Conservation (phyloP, 2,329 filamentous ascomycete species). For the Cordyceps javanica region DNA sequence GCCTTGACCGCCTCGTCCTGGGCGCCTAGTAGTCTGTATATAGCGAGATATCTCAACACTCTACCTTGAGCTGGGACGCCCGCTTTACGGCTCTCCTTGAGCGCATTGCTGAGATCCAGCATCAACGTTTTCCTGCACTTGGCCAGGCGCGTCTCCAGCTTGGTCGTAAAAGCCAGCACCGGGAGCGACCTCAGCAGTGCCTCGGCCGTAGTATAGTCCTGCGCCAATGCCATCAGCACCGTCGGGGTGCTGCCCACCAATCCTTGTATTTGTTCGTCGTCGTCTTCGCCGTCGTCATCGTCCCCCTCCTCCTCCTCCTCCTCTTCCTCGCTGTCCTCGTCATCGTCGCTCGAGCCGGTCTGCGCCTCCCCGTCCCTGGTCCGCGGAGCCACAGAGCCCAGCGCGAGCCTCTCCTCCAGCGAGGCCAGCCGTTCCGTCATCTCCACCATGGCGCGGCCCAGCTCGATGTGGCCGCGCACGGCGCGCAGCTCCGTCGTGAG, state of each 20-base stretch:
- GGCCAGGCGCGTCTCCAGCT: constrained; percentile 44
- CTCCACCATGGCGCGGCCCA: constrained; percentile 58
- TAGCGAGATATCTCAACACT: constrained; percentile 44
- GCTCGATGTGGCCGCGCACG: constrained; percentile 58
- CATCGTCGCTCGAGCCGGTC: constrained; percentile 3
- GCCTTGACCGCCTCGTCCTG: constrained; percentile 46
- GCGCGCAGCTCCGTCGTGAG: constrained; percentile 60
- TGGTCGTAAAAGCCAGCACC: constrained; percentile 44
- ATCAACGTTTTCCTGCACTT: constrained; percentile 52
- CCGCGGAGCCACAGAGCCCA: constrained; percentile 36
- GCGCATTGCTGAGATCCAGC: constrained; percentile 47
- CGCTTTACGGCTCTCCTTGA: constrained; percentile 38
- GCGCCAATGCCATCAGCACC: constrained; percentile 40
- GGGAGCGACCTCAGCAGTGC: constrained; percentile 37
- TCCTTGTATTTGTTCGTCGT: constrained; percentile 27
- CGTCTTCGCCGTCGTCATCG: constrained; percentile 36
- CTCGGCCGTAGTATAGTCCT: constrained; percentile 38
- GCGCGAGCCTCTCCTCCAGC: constrained; percentile 57
- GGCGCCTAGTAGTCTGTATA: constrained; percentile 48
- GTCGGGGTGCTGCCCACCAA: constrained; percentile 40
- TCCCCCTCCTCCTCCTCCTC: constrained; percentile 27
- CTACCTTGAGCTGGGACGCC: constrained; percentile 37
- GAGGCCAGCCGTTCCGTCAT: constrained; percentile 55
- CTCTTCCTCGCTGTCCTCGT: constrained; percentile 31
- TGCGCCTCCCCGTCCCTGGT: constrained; percentile 9